phyloP scores from a whole-genome alignment of 2,329 filamentous ascomycete species.

The Colletotrichum cordylinicola region DNA sequence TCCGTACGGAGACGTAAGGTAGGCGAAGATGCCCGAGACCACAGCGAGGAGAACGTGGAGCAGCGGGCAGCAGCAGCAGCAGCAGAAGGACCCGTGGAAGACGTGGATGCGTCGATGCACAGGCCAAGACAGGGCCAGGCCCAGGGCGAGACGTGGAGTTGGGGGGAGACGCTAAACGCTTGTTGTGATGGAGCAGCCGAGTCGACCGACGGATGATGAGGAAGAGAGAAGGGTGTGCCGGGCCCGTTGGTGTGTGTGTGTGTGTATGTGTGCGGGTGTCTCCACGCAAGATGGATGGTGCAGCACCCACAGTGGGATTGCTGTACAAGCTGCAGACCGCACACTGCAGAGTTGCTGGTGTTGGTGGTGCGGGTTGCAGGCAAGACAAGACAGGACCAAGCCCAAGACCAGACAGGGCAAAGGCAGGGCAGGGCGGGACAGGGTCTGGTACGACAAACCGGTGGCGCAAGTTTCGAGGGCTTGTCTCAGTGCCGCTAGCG shows the following conservation, averaged over 20 bases:
- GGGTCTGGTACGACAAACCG: conserved; percentile 4
- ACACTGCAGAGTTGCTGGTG: not conserved
- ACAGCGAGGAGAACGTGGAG: not conserved
- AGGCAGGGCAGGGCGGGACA: not conserved
- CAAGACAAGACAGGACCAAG: not conserved
- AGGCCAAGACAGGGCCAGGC: not conserved
- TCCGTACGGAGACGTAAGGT: not conserved
- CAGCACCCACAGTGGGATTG: not conserved
- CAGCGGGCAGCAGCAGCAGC: not conserved
- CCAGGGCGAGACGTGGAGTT: not conserved
- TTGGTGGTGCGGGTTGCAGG: not conserved
- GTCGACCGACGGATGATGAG: not conserved
- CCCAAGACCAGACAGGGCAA: not conserved
- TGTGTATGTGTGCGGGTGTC: not conserved
- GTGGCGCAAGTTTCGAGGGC: conserved; percentile 10
- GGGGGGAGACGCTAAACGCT: not conserved
- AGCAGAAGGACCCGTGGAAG: not conserved
- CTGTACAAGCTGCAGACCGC: not conserved
- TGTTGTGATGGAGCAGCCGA: conserved; percentile 3
- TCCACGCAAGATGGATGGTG: not conserved
- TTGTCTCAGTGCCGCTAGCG: conserved; percentile 12
- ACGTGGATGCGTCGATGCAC: not conserved
- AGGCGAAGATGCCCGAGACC: not conserved
- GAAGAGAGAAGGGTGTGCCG: not conserved
- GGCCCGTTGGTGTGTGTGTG: not conserved